phyloP scores from a whole-genome alignment of 2,329 filamentous ascomycete species.

The Talaromyces sp. region DNA sequence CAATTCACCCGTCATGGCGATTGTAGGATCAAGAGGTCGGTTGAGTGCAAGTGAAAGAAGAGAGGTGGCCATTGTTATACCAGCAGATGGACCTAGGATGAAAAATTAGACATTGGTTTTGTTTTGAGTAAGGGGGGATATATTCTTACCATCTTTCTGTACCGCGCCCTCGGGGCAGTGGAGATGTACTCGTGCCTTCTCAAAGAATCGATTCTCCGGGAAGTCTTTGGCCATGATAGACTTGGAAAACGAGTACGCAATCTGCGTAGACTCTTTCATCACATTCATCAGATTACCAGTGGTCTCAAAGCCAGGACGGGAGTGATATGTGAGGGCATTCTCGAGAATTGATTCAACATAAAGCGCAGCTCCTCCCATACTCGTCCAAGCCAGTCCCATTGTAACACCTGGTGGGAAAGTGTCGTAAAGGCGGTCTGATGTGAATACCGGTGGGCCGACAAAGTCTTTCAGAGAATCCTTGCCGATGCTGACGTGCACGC shows the following conservation, averaged over 20 bases:
- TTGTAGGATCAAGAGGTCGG: slow-evolving; percentile 70
- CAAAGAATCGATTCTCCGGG: slow-evolving; percentile 90
- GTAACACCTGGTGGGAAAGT: slow-evolving; percentile 88
- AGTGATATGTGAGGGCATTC: slow-evolving; percentile 67
- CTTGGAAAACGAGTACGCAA: slow-evolving; percentile 96
- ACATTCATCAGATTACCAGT: slow-evolving; percentile 93
- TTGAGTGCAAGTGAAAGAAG: slow-evolving; percentile 81
- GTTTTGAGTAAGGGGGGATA: slow-evolving; percentile 3
- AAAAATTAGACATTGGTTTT: slow-evolving; percentile 12
- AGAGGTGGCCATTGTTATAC: slow-evolving; percentile 97
- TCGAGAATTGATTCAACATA: slow-evolving; percentile 97
- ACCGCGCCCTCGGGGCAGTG: slow-evolving; percentile 97
- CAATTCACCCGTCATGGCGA: slow-evolving; percentile 97
- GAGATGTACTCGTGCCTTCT: slow-evolving; percentile 89
- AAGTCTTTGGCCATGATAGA: slow-evolving; percentile 79
- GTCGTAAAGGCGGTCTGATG: slow-evolving; percentile 91
- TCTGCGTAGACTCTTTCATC: slow-evolving; percentile 95
- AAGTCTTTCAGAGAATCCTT: slow-evolving; percentile 94
- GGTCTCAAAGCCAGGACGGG: slow-evolving; percentile 75
- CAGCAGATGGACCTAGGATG: slow-evolving; percentile 66
- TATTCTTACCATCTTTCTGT: slow-evolving; percentile 70
- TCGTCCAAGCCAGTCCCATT: slow-evolving; percentile 98
- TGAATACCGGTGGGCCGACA: slow-evolving; percentile 92
- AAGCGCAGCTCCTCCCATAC: slow-evolving; percentile 91
- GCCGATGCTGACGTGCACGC: slow-evolving; percentile 77